Percentiles rank a stretch among this genome's conserved stretches.
Conservation (phyloP, 2,329 filamentous ascomycete genomes). For the Diplodia intermedia region DNA sequence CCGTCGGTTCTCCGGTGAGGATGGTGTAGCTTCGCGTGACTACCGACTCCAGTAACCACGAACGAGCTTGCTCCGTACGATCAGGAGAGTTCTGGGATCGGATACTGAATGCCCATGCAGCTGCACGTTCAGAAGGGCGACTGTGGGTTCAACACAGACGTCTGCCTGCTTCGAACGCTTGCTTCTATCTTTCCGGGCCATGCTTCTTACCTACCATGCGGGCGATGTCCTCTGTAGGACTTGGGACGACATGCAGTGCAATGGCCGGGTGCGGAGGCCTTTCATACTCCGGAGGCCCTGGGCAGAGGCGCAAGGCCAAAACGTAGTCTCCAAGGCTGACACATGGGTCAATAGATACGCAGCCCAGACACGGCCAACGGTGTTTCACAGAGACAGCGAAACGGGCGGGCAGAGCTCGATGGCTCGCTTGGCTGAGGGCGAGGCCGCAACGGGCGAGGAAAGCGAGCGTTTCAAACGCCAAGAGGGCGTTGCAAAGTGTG, state of each 20-base stretch:
- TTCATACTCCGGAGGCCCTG: constrained; percentile 1
- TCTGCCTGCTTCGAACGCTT: not conserved
- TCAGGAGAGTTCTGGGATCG: not conserved
- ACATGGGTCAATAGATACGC: constrained; percentile 1
- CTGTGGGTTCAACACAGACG: not conserved
- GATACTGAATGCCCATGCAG: not conserved
- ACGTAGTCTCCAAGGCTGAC: constrained; percentile 7
- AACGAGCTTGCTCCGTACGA: not conserved
- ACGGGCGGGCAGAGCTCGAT: not conserved
- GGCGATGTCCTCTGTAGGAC: not conserved
- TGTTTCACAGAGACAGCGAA: constrained; percentile 14
- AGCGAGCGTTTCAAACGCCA: constrained; percentile 27
- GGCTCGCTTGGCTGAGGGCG: not conserved
- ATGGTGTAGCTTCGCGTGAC: not conserved
- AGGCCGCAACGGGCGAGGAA: constrained; percentile 10
- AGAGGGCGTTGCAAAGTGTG: constrained; percentile 6
- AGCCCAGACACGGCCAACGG: not conserved
- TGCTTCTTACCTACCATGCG: not conserved
- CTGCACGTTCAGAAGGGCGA: too few species aligned
- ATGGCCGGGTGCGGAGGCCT: not conserved
- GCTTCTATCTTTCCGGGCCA: not conserved
- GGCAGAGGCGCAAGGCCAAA: not conserved
- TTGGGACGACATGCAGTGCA: not conserved
- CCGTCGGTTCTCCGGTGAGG: not conserved
- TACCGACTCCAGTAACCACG: not conserved